Evolutionary conservation across 1,139 yeast genomes (phyloP).

Genomic region (Candida anutae): DNA sequence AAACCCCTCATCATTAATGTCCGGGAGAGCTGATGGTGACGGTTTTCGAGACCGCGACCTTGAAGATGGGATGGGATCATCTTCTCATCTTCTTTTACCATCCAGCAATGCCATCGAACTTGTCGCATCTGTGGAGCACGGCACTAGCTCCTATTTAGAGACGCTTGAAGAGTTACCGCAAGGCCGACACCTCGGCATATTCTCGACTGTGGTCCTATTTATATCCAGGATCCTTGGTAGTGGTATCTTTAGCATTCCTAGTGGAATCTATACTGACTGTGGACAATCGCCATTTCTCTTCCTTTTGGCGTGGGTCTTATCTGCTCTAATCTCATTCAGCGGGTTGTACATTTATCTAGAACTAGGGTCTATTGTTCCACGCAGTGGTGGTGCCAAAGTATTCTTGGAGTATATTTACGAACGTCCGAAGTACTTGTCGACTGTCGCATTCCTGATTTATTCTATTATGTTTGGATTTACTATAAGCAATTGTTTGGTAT

Average conservation of each 20-base stretch:
- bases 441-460: conserved; percentile 51
- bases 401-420: conserved; percentile 60
- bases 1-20: too few species aligned
- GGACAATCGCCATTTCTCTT: conserved; percentile 60
- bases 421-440: conserved; percentile 50
- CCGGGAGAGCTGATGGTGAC: too few species aligned
- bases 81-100: too few species aligned
- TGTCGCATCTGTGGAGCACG: too few species aligned
- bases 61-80: too few species aligned
- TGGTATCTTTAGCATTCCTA: conserved; percentile 68
- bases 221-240: conserved; percentile 69
- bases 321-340: conserved; percentile 55
- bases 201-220: conserved; percentile 55
- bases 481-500: conserved; percentile 57
- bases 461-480: conserved; percentile 59
- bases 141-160: conserved; percentile 16
- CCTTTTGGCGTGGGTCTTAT: conserved; percentile 52
- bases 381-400: conserved; percentile 70
- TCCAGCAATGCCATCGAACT: too few species aligned
- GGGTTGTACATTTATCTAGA: conserved; percentile 63
- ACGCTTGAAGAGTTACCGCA: conserved; percentile 56
- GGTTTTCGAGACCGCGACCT: too few species aligned
- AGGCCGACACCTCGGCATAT: conserved; percentile 65
- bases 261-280: conserved; percentile 56
- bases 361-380: conserved; percentile 60